Base-by-base conservation (phyloP, 345 rosid genomes). In the Acer campestre region DNA sequence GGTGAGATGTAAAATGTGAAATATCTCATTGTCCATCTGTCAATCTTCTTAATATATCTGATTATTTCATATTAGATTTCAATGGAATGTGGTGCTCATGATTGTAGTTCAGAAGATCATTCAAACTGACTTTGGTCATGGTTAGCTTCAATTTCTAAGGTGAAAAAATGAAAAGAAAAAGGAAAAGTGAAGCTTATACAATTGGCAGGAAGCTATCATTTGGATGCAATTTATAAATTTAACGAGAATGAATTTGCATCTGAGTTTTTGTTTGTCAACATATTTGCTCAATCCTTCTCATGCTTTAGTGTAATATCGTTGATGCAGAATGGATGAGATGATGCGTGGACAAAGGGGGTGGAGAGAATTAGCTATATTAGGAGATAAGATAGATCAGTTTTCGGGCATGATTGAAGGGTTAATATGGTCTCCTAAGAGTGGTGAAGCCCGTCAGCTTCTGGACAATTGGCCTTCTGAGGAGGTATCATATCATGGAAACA, bases 341-440 rank as follows among this genome's bases (percentile, higher is more conserved):
- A 93, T 93, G 97, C 89, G 94, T 78, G 98, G 96, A 70, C 98
- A 93, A 68, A 84, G 96, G 80, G 93, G 98, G 38, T 91, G 98
- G 98, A 85, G 96, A 29, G 98, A 93, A 82, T 82, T 93, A 83
- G 93, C 96, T 55, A 80, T 89, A 65, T 81, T 91, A 72, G 98
- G 98, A 14, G 98, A 90, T 80, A 93, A 86, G 80, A 88, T 91
- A 78, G 89, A 91, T 77, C 88, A 93, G 81, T 85, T 93, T 82
- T 85, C 88, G 1, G 94, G 98, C 61, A 86, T 90, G 88, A 82
- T 93, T 53, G 98, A 93, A 85, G 98, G 96, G 77, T 79, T 93
- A 11, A 86, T 93, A 80, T 93, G 96, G 98, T 93, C 94, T 81
- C 98, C 96, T 23, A 91, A 81, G 85, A 62, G 90, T 56, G 81